A percentile compares a stretch with the other conserved stretches of the same genome.
Evolutionary conservation across 805 yeast species (phyloP).

Genomic region (Brettanomyces bruxellensis): DNA sequence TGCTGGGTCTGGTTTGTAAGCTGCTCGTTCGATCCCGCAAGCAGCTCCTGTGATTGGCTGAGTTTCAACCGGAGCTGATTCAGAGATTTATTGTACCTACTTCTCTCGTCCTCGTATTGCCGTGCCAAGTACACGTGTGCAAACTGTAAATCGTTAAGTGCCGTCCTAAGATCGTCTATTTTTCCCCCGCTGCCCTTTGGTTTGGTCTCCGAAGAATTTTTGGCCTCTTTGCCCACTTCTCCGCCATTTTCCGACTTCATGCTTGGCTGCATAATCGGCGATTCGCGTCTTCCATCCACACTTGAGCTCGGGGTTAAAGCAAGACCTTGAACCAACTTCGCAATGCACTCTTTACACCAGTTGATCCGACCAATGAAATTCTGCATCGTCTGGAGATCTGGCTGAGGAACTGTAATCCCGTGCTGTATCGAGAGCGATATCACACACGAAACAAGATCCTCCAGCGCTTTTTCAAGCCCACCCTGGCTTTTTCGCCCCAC

Average conservation of each 20-base stretch:
- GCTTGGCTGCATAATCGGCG: not conserved
- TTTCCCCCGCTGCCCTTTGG: not conserved
- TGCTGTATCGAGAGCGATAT: conserved; percentile 38
- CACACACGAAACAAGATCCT: conserved; percentile 36
- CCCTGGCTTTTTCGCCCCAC: not conserved
- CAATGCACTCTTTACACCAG: conserved; percentile 23
- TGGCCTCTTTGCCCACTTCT: not conserved
- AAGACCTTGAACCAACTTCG: conserved; percentile 11
- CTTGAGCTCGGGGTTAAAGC: not conserved
- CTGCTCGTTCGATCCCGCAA: conserved; percentile 30
- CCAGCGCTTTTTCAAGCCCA: conserved; percentile 25
- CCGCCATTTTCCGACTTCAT: not conserved
- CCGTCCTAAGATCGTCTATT: conserved; percentile 29
- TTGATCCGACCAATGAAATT: conserved; percentile 17
- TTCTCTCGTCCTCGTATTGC: conserved; percentile 59
- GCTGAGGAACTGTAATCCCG: conserved; percentile 30
- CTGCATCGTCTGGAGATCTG: conserved; percentile 14
- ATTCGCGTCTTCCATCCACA: not conserved
- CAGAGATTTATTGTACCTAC: conserved; percentile 42
- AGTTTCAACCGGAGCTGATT: conserved; percentile 46
- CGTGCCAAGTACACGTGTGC: conserved; percentile 62
- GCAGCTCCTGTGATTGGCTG: conserved; percentile 40
- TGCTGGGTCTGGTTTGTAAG: conserved; percentile 29
- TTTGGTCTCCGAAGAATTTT: not conserved
- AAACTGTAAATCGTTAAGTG: conserved; percentile 59